Conservation (phyloP, 441 rosid genomes). For the Viola pubescens region DNA sequence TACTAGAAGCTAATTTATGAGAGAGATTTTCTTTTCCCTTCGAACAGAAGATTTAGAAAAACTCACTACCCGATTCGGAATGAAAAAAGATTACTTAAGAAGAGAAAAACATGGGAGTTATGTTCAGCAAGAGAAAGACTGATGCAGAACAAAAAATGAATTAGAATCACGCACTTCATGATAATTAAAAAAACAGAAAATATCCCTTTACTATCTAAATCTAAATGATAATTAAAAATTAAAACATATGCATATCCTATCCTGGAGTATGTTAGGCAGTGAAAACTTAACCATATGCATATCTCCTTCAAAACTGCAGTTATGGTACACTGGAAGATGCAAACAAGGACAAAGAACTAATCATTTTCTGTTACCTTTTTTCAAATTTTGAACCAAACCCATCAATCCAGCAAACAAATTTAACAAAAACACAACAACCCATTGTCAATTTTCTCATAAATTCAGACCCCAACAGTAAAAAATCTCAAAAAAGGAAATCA, state of each 20-base stretch:
- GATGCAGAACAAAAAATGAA: too few relatives aligned
- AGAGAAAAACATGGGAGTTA: too few relatives aligned
- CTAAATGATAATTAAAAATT: background rate
- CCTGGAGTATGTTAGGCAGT: background rate
- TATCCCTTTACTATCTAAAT: too few relatives aligned
- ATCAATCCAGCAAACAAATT: constrained; percentile 5
- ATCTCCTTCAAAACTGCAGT: constrained; percentile 3
- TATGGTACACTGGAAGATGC: background rate
- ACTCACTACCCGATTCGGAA: too few relatives aligned
- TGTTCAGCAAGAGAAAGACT: too few relatives aligned
- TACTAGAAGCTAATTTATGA: too few relatives aligned
- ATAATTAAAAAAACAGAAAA: too few relatives aligned
- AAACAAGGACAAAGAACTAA: background rate
- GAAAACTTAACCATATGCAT: background rate
- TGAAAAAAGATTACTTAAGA: too few relatives aligned
- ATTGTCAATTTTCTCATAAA: constrained; percentile 1
- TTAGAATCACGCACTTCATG: too few relatives aligned
- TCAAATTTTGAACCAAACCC: constrained; percentile 14
- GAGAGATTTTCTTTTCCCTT: too few relatives aligned
- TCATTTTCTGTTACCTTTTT: constrained; percentile 5
- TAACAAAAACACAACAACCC: background rate
- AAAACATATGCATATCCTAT: background rate
- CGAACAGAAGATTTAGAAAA: too few relatives aligned
- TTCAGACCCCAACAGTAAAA: constrained; percentile 10
- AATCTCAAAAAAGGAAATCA: background rate